Percentiles rank a stretch among this genome's conserved stretches.
phyloP scores from a whole-genome alignment of 768 basidiomycete species.

The Pleurotus djamor region DNA sequence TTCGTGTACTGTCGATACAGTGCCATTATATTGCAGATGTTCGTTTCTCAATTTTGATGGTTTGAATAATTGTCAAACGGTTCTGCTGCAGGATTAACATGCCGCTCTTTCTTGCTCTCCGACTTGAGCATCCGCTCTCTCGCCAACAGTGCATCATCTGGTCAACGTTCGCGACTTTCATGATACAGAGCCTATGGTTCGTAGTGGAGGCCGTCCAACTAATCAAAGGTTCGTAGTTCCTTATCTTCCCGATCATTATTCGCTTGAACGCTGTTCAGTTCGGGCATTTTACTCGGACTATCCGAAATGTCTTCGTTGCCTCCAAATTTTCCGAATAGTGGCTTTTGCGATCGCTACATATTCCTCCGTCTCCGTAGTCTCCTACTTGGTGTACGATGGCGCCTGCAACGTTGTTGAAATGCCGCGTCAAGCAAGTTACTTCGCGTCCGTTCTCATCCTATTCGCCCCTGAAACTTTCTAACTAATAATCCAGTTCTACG shows the following conservation, averaged over 20 bases:
- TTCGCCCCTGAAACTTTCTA: background rate
- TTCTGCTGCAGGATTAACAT: background rate
- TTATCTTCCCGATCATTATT: background rate
- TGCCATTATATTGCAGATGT: background rate
- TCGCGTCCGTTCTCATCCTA: background rate
- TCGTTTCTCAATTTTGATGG: background rate
- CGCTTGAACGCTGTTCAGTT: background rate
- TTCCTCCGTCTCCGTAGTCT: background rate
- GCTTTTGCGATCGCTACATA: background rate
- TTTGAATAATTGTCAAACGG: background rate
- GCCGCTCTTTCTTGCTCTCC: background rate
- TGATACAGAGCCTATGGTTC: background rate
- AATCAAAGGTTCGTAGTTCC: background rate
- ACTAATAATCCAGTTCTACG: background rate
- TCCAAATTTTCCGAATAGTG: background rate
- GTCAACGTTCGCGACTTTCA: background rate
- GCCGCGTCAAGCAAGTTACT: background rate
- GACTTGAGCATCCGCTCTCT: background rate
- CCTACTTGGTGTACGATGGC: background rate
- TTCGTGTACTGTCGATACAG: background rate
- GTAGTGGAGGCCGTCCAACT: background rate
- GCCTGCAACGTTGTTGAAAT: slow-evolving; percentile 2
- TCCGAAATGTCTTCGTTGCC: background rate
- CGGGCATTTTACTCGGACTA: background rate
- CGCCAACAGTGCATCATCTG: background rate